Evolutionary conservation across 108 stramenopile genomes (phyloP), one percentile per base, ranked within the genome.

Genomic region (Cyclostephanos invisitatus): DNA sequence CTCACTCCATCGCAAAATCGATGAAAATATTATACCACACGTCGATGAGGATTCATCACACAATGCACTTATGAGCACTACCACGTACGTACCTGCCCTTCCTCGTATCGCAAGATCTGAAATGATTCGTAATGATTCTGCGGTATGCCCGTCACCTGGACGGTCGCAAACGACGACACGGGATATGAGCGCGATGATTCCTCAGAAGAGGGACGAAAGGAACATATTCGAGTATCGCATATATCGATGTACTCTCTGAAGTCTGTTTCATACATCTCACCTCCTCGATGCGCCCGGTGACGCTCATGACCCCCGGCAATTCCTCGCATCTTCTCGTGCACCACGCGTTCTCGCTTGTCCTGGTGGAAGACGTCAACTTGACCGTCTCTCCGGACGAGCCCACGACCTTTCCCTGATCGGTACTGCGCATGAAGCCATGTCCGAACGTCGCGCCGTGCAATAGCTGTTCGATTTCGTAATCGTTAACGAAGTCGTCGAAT

Each of bases 291-390:
- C 74, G 42, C 18, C 25, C 27, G 24, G 83, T 63, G 22, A 85
- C 82, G 20, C 60, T 46, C 50, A 25, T 59, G 2, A 86, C 84
- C 3, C 67, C 65, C 25, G 81, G 83, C 57, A 85, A n/a, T 0
- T 38, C 28, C 69, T 86, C 86, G 55, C 88, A 89, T 32, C 76
- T 53, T 32, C 28, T 24, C n/a, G 58, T 56, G 50, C 88, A 89
- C 88, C 88, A 89, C 2, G 84, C 84, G 70, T 89, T 89, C 10
- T 67, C 64, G 22, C 74, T 76, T 5, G 88, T 89, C n/a, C 88
- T 59, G 24, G 56, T 49, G 38, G 59, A 64, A 15, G 81, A 83
- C 0, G 81, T 64, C 22, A 83, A 61, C 48, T 86, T 82, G 35
- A 72, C 82, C 62, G 51, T 71, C 42, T 86, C 88, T 32, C 87